Conservation (phyloP, 2,329 filamentous ascomycete genomes). For the Lasiodiplodia theobromae region DNA sequence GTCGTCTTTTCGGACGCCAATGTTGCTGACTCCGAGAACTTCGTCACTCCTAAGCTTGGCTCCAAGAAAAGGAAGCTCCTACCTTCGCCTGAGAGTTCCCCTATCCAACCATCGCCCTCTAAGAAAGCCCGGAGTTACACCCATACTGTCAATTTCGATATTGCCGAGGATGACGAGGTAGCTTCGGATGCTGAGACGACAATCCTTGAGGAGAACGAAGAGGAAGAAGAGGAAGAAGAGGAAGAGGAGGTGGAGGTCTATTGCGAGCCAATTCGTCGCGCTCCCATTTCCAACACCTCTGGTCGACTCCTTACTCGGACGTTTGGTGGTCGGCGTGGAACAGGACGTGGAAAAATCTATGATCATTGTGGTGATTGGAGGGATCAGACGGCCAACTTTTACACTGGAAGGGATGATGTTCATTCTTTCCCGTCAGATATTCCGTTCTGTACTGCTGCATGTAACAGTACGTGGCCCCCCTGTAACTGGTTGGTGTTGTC, state of each 20-base stretch:
- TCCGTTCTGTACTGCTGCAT: conserved; percentile 71
- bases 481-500: conserved; percentile 4
- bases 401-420: conserved; percentile 62
- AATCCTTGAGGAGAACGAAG: conserved; percentile 34
- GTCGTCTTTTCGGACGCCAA: conserved; percentile 48
- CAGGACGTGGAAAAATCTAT: conserved; percentile 47
- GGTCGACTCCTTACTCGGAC: conserved; percentile 53
- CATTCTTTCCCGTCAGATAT: conserved; percentile 60
- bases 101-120: conserved; percentile 51
- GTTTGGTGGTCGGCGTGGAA: conserved; percentile 52
- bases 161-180: conserved; percentile 25
- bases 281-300: conserved; percentile 44
- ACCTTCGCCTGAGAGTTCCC: conserved; percentile 50
- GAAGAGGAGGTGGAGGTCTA: conserved; percentile 36
- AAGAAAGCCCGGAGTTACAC: conserved; percentile 42
- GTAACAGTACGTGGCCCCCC: conserved; percentile 64
- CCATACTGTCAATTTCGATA: conserved; percentile 30
- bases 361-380: conserved; percentile 62
- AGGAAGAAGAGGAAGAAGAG: conserved; percentile 30
- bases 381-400: conserved; percentile 66
- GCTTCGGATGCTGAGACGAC: conserved; percentile 30
- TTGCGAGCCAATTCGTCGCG: conserved; percentile 46
- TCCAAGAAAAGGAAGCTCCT: conserved; percentile 49
- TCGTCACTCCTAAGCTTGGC: conserved; percentile 42
- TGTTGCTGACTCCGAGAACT: conserved; percentile 35